Conservation (phyloP, 2,329 filamentous ascomycete species). For the Colletotrichum sp. region DNA sequence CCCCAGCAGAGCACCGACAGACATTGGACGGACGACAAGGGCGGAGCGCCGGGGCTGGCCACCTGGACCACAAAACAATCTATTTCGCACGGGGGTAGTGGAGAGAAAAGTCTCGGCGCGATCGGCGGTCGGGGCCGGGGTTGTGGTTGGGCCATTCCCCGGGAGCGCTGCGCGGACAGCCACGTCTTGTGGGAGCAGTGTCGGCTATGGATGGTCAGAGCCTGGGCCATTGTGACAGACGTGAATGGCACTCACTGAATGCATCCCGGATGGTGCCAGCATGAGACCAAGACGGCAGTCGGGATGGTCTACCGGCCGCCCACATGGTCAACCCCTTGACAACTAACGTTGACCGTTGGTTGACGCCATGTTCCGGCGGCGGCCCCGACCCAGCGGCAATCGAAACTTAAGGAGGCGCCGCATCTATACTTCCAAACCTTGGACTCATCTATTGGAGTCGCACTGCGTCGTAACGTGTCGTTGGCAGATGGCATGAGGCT, state of each 20-base stretch:
- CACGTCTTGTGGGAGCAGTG: not conserved
- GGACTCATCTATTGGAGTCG: not conserved
- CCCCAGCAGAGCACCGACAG: not conserved
- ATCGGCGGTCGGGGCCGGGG: conserved; percentile 12
- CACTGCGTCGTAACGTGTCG: not conserved
- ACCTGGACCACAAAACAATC: not conserved
- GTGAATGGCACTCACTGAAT: not conserved
- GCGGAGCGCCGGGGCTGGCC: not conserved
- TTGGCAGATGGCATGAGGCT: not conserved
- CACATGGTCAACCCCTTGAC: not conserved
- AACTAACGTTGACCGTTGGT: not conserved
- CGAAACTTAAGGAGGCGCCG: not conserved
- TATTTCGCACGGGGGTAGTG: conserved; percentile 16
- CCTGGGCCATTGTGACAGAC: not conserved
- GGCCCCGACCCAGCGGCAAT: not conserved
- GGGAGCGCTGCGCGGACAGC: not conserved
- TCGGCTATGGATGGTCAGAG: not conserved
- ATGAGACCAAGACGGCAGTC: conserved; percentile 5
- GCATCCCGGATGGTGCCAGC: not conserved
- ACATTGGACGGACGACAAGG: not conserved
- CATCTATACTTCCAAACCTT: not conserved
- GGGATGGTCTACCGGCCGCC: not conserved
- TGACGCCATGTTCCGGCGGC: not conserved
- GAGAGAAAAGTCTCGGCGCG: conserved; percentile 15
- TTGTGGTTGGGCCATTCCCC: not conserved